Conservation (phyloP, 176 grass and related monocot genomes). For the Oryza longistaminata region DNA sequence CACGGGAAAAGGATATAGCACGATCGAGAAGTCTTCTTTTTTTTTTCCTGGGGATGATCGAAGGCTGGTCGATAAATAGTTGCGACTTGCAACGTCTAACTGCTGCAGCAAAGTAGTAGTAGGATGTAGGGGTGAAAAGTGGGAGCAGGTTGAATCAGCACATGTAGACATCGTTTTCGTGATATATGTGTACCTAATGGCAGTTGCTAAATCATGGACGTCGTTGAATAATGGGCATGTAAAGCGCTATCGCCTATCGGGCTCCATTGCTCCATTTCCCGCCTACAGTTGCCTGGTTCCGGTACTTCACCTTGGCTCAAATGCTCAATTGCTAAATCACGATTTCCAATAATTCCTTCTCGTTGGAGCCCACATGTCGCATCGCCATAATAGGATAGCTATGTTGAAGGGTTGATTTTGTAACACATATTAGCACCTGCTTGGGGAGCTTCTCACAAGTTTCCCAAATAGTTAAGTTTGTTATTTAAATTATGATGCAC, state of each 20-base stretch:
- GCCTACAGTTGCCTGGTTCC: background rate
- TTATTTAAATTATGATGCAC: too few relatives aligned
- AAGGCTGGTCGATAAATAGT: background rate
- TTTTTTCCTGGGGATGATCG: background rate
- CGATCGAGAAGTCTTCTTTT: background rate
- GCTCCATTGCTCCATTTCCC: background rate
- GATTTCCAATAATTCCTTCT: background rate
- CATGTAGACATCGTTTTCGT: background rate
- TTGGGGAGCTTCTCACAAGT: too few relatives aligned
- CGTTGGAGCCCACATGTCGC: too few relatives aligned
- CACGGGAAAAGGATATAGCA: background rate
- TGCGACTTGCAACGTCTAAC: background rate
- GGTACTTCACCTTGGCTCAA: background rate
- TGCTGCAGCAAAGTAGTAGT: background rate
- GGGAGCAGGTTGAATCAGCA: background rate
- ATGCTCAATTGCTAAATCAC: background rate
- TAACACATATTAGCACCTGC: too few relatives aligned
- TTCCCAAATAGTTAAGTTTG: too few relatives aligned
- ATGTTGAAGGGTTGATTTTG: too few relatives aligned
- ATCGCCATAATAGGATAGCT: too few relatives aligned
- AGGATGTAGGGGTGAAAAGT: background rate
- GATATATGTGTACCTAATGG: background rate
- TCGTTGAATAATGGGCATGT: background rate
- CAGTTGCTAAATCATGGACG: background rate
- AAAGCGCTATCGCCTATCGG: background rate